Evolutionary conservation across 495 filamentous ascomycete genomes (phyloP).

Genomic region (Podospora tetraspora): DNA sequence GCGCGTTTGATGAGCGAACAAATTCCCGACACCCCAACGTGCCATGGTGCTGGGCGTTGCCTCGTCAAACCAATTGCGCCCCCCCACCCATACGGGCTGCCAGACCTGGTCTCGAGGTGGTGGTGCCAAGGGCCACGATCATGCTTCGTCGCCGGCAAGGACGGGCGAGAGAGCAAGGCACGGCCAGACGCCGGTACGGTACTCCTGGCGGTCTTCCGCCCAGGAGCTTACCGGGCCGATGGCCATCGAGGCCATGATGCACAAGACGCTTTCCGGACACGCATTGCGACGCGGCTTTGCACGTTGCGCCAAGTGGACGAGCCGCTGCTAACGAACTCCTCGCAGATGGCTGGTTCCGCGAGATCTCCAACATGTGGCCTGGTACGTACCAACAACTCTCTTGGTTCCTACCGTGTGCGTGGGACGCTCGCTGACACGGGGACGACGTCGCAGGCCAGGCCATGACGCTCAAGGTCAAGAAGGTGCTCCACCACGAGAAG

Average conservation of each 20-base stretch:
- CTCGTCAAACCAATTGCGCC: not conserved
- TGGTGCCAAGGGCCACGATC: not conserved
- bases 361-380: constrained; percentile 96
- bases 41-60: not conserved
- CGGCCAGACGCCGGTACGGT: not conserved
- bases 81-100: not conserved
- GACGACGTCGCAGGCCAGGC: constrained; percentile 60
- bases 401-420: not conserved
- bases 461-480: constrained; percentile 97
- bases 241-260: not conserved
- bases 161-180: not conserved
- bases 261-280: not conserved
- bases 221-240: not conserved
- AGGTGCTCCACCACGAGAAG: constrained; percentile 97
- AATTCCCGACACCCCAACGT: not conserved
- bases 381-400: constrained; percentile 38
- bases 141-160: not conserved
- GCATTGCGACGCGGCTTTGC: not conserved
- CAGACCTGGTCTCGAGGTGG: not conserved
- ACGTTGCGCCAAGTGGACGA: not conserved
- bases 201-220: not conserved
- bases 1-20: not conserved
- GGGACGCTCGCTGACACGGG: not conserved
- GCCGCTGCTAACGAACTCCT: constrained; percentile 1
- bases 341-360: constrained; percentile 98